Percentiles rank a stretch among this genome's conserved stretches.
Evolutionary conservation across 2,329 filamentous ascomycete species (phyloP).

Genomic region (Arachnomyces sp.): DNA sequence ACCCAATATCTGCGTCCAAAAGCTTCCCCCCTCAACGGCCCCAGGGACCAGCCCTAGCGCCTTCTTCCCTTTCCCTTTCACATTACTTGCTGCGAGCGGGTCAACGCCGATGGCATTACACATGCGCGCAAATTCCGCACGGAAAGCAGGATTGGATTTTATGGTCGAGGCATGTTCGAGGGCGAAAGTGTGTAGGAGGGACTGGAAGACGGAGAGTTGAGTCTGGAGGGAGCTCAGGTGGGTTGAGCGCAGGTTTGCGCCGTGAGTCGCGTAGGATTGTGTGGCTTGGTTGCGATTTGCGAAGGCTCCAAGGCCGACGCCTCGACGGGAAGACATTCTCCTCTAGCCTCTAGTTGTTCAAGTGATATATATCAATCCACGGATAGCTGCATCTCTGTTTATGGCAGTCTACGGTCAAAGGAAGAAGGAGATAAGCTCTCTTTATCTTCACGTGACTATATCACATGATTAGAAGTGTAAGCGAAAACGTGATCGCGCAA

Average conservation of each 20-base stretch:
- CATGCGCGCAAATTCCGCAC: slow-evolving; percentile 97
- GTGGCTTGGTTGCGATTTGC: slow-evolving; percentile 75
- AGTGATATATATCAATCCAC: too few relatives aligned
- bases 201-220: slow-evolving; percentile 93
- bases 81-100: slow-evolving; percentile 65
- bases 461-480: too few relatives aligned
- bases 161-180: slow-evolving; percentile 93
- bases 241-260: slow-evolving; percentile 71
- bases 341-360: too few relatives aligned
- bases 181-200: slow-evolving; percentile 87
- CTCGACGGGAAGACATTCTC: slow-evolving; percentile 43
- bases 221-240: slow-evolving; percentile 82
- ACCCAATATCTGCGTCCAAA: slow-evolving; percentile 90
- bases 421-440: too few relatives aligned
- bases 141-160: slow-evolving; percentile 87
- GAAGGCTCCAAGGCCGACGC: slow-evolving; percentile 84
- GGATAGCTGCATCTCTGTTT: too few relatives aligned
- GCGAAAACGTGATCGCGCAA: slow-evolving; percentile 6
- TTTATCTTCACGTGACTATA: too few relatives aligned
- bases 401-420: too few relatives aligned
- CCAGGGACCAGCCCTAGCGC: slow-evolving; percentile 27
- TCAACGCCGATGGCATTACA: slow-evolving; percentile 95
- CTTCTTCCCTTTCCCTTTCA: slow-evolving; percentile 40
- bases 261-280: slow-evolving; percentile 85
- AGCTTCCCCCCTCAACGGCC: slow-evolving; percentile 49